Base-by-base conservation (phyloP, 176 grass and related monocot genomes). In the Carex cristatella region DNA sequence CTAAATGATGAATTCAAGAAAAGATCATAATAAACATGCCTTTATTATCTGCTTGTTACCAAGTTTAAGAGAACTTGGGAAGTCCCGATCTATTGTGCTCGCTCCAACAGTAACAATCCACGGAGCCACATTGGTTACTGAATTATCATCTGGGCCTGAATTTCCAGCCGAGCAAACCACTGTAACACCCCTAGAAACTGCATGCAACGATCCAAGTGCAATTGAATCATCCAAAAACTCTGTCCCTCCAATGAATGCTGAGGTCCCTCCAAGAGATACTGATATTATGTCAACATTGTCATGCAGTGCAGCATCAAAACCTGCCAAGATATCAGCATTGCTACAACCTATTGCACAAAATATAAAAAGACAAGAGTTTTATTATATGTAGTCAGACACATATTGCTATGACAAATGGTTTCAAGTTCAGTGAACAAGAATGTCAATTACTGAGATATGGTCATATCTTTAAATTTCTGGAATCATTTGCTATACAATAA, bases 81-180 rank as follows among this genome's bases (percentile, higher is more conserved):
- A 94, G 40, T 90, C 85, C 38, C 96, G 59, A 87, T 98, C 96
- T 6, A 94, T 70, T 30, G 96, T 91, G 90, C 88, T 94, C 18
- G 96, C 96, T n/a, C 72, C 93, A 6, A 95, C 96, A 33, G 96
- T 98, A 48, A 89, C 64, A 55, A 98, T 75, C 96, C 96, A 98
- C 0, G 96, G 96, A 4, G 86, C 89, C 5, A 62, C 19, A 71
- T 98, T 98, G 37, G 23, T 80, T 2, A 89, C 80, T 74, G 73
- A 72, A 6, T 30, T 76, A 30, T 44, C 70, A 30, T 28, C 5
- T 1, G 96, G 93, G 0, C 96, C 96, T 0, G 48, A 7, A 83
- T 98, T 98, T 40, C 93, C 96, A 10, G 85, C 96, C 30, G 96
- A 98, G 82, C 89, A 95, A 49, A 92, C 85, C n/a, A 98, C 96